Evolutionary conservation across 371 early-diverging fungal genomes (phyloP), one percentile per base, ranked within the genome.

Genomic region (Rhizopus sp.): DNA sequence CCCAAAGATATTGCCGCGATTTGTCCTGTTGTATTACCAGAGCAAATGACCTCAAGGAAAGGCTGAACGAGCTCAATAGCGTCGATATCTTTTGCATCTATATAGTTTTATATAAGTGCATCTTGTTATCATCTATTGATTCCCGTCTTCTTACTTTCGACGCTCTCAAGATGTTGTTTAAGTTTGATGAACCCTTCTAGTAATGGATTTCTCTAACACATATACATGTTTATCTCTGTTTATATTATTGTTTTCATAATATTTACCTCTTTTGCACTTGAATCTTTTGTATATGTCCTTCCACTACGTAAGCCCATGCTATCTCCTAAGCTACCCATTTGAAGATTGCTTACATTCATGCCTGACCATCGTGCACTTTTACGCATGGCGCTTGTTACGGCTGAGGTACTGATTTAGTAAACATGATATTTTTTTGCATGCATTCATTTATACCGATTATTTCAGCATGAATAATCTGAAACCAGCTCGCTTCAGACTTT

Each of bases 11-110:
- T 88, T 13, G 93, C 91, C 0, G 95, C 93, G 54, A 97, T 96
- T n/a, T 93, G 92, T 3, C 96, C 96, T 12, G 93, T 94, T 4
- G 95, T 95, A 60, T 93, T 93, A 9, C 93, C 92, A 54, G 93
- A 92, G 38, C 88, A 85, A 53, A 98, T 90, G 6, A 97, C 93
- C 46, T 89, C 86, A 41, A 97, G 70, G 63, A 97, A 98, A 1
- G 98, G 98, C 12, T 81, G 83, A 8, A 98, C 68, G n/a, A 98
- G 68, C 16, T 82, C 64, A 4, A 86, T 67, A 0, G 93, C 88
- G 66, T 92, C 93, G 69, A 97, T 66, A 15, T 81, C 82, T 9
- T 37, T 33, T 7, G 73, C 68, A 55, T 78, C 82, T 81, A 60
- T 32, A 29, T 12, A 46, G 29, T 15, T 13, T 6, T 15, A 8